These are phyloP conservation scores for Zygosaccharomyces sapae DNA, from an alignment of 1,139 yeast genomes.

Conservation along the genomic window DNA sequence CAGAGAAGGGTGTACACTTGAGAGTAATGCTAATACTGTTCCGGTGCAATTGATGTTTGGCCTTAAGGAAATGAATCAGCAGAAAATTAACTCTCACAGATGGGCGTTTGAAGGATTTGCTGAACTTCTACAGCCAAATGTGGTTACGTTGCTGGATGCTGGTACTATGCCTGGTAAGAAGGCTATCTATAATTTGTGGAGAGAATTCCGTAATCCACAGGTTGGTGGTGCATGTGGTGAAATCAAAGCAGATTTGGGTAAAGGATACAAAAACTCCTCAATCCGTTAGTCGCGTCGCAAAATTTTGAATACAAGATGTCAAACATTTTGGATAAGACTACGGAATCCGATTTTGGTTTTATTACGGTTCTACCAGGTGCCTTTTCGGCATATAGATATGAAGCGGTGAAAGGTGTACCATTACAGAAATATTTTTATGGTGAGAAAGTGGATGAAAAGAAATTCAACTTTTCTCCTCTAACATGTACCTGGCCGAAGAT, in stretches of 20 bases:
- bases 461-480: conserved; percentile 77
- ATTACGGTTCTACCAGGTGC: conserved; percentile 93
- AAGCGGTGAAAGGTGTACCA: conserved; percentile 81
- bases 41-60: conserved; percentile 93
- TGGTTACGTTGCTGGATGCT: conserved; percentile 80
- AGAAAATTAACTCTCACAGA: conserved; percentile 91
- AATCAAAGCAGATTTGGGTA: conserved; percentile 83
- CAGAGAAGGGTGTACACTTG: conserved; percentile 64
- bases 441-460: conserved; percentile 63
- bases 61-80: conserved; percentile 81
- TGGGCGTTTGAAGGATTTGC: conserved; percentile 96
- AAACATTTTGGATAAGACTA: conserved; percentile 83
- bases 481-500: conserved; percentile 95
- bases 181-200: conserved; percentile 83
- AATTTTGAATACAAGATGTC: conserved; percentile 92
- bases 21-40: conserved; percentile 46
- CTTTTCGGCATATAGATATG: conserved; percentile 79
- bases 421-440: conserved; percentile 87
- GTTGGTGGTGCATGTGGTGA: conserved; percentile 97
- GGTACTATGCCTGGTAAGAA: conserved; percentile 91
- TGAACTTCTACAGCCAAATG: conserved; percentile 79
- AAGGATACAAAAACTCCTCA: conserved; percentile 59
- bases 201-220: conserved; percentile 76
- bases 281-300: conserved; percentile 89
- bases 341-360: conserved; percentile 85